Percentiles rank a stretch among this genome's conserved stretches.
phyloP scores from a whole-genome alignment of 768 basidiomycete species.

The Calocera cornea region DNA sequence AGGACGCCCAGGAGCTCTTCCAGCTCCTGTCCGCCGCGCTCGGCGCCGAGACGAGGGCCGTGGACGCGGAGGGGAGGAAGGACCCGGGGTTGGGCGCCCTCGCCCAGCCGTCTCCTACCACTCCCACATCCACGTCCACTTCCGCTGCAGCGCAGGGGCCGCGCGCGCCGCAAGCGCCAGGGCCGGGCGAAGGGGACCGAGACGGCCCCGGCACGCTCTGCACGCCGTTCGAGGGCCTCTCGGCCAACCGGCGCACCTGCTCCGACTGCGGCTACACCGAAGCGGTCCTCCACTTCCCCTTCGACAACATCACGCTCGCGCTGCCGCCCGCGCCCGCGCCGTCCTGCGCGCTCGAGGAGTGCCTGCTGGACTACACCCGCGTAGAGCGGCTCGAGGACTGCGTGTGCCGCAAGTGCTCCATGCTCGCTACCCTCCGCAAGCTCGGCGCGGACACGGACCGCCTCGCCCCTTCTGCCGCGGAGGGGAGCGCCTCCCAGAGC shows the following conservation, averaged over 20 bases:
- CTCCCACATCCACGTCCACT: too few species aligned
- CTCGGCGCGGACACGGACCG: conserved; percentile 49
- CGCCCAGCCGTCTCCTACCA: too few species aligned
- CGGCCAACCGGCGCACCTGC: conserved; percentile 80
- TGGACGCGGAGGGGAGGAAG: conserved; percentile 55
- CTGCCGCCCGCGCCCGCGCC: conserved; percentile 54
- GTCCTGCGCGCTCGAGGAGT: conserved; percentile 67
- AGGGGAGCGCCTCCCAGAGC: conserved; percentile 46
- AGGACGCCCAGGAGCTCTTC: conserved; percentile 98
- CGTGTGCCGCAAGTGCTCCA: conserved; percentile 81
- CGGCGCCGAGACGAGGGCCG: conserved; percentile 64
- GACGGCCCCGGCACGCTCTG: not conserved
- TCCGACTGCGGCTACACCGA: conserved; percentile 85
- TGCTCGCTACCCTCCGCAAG: conserved; percentile 58
- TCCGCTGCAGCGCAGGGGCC: too few species aligned
- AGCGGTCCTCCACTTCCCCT: conserved; percentile 81
- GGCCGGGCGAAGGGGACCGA: too few species aligned
- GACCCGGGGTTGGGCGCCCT: conserved; percentile 60
- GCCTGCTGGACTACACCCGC: conserved; percentile 76
- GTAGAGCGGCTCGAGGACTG: conserved; percentile 84
- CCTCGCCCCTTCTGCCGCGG: conserved; percentile 27
- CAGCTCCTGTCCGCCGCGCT: conserved; percentile 81
- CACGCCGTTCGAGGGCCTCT: conserved; percentile 61
- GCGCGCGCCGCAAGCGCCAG: too few species aligned
- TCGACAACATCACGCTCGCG: conserved; percentile 73